These are phyloP conservation scores for Suillus fuscotomentosus DNA, from an alignment of 768 basidiomycete species.

Conservation along the genomic window DNA sequence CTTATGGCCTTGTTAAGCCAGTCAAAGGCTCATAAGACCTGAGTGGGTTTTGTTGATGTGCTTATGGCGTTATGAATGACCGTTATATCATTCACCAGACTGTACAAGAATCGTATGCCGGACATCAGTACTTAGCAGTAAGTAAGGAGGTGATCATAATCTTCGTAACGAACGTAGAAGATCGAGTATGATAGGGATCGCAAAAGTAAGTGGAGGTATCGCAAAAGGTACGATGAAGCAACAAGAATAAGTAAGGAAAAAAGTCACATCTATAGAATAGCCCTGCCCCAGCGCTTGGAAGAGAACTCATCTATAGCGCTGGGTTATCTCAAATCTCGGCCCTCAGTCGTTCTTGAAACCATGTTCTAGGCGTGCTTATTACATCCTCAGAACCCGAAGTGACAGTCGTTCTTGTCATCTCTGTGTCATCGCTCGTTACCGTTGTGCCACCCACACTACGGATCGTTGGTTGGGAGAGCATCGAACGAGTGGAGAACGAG, in stretches of 20 bases:
- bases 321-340: background rate
- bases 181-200: conserved; percentile 8
- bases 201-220: conserved; percentile 8
- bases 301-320: background rate
- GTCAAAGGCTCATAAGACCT: no score
- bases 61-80: no score
- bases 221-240: background rate
- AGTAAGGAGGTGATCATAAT: background rate
- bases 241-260: background rate
- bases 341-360: background rate
- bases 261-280: background rate
- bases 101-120: background rate
- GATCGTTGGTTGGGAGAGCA: conserved; percentile 26
- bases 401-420: conserved; percentile 22
- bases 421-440: conserved; percentile 27
- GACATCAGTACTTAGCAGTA: conserved; percentile 1
- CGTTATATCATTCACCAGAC: background rate
- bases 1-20: no score
- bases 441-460: conserved; percentile 31
- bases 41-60: no score
- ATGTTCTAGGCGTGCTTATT: background rate
- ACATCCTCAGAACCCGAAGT: conserved; percentile 7
- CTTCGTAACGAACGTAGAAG: background rate
- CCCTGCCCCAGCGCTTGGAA: conserved; percentile 1
- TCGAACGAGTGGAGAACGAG: conserved; percentile 25